Conservation (phyloP, 2,329 filamentous ascomycete species). For the Ramularia endophylla region DNA sequence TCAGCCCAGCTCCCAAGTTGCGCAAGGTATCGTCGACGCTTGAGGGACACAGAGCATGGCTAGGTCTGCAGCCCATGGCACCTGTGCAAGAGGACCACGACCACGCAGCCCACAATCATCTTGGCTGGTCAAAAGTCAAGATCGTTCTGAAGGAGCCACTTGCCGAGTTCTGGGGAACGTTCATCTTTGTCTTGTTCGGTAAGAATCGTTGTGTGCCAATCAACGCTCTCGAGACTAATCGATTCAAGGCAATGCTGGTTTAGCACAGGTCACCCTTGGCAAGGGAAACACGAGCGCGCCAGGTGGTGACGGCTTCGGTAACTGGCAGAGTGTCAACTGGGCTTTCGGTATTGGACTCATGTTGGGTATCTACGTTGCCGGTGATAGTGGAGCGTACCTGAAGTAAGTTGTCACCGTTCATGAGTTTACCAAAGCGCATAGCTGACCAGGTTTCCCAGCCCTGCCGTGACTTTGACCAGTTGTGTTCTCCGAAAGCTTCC, state of each 20-base stretch:
- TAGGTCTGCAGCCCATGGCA: slow-evolving; percentile 38
- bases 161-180: slow-evolving; percentile 40
- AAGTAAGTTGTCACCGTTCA: no score
- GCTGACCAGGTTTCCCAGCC: slow-evolving; percentile 38
- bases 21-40: not conserved
- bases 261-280: slow-evolving; percentile 40
- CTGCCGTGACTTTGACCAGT: slow-evolving; percentile 63
- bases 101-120: slow-evolving; percentile 29
- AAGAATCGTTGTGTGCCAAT: not conserved
- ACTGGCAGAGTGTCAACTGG: slow-evolving; percentile 40
- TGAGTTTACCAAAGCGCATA: no score
- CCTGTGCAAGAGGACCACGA: slow-evolving; percentile 39
- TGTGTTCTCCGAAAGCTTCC: slow-evolving; percentile 64
- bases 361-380: slow-evolving; percentile 49
- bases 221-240: not conserved
- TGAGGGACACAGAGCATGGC: slow-evolving; percentile 10
- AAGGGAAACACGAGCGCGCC: slow-evolving; percentile 34
- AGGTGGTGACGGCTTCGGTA: slow-evolving; percentile 38
- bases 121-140: slow-evolving; percentile 39
- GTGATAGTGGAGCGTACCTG: slow-evolving; percentile 37
- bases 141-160: slow-evolving; percentile 39
- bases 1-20: no score
- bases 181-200: slow-evolving; percentile 39
- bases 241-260: slow-evolving; percentile 33
- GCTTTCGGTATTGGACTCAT: slow-evolving; percentile 57